These are phyloP conservation scores for Calonectria pteridis DNA, from an alignment of 2,329 filamentous ascomycete genomes.

Conservation along the genomic window DNA sequence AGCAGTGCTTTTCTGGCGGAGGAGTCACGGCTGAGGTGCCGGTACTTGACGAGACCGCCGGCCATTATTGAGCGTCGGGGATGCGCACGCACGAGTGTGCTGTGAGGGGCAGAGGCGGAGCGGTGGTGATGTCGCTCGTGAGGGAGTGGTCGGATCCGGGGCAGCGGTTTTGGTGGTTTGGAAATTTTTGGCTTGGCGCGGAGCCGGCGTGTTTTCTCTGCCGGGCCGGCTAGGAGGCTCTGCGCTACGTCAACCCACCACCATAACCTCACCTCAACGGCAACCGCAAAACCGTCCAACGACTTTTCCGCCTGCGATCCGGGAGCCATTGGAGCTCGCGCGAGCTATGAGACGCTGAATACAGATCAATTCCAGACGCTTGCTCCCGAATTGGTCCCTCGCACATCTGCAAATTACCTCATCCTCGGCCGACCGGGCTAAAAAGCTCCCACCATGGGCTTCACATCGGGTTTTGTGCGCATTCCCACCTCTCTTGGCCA, in stretches of 20 bases:
- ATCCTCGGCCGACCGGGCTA: slow-evolving; percentile 39
- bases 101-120: not conserved
- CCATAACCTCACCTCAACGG: slow-evolving; percentile 37
- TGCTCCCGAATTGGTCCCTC: slow-evolving; percentile 35
- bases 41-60: slow-evolving; percentile 87
- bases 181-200: slow-evolving; percentile 50
- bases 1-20: slow-evolving; percentile 92
- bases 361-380: slow-evolving; percentile 37
- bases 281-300: slow-evolving; percentile 22
- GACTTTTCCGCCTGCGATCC: slow-evolving; percentile 30
- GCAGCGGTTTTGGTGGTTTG: slow-evolving; percentile 42
- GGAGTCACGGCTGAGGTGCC: slow-evolving; percentile 87
- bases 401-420: slow-evolving; percentile 46
- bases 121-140: slow-evolving; percentile 22
- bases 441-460: slow-evolving; percentile 70
- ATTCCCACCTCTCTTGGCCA: not conserved
- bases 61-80: slow-evolving; percentile 72
- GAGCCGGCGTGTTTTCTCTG: slow-evolving; percentile 47
- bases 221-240: slow-evolving; percentile 38
- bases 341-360: slow-evolving; percentile 49
- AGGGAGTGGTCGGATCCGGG: slow-evolving; percentile 30
- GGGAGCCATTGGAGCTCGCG: slow-evolving; percentile 45
- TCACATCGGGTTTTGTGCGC: slow-evolving; percentile 80
- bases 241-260: slow-evolving; percentile 48
- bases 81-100: slow-evolving; percentile 1